Percentiles rank a stretch among this genome's conserved stretches.
phyloP scores from a whole-genome alignment of 768 basidiomycete genomes.

The Pulveroboletus sp. region DNA sequence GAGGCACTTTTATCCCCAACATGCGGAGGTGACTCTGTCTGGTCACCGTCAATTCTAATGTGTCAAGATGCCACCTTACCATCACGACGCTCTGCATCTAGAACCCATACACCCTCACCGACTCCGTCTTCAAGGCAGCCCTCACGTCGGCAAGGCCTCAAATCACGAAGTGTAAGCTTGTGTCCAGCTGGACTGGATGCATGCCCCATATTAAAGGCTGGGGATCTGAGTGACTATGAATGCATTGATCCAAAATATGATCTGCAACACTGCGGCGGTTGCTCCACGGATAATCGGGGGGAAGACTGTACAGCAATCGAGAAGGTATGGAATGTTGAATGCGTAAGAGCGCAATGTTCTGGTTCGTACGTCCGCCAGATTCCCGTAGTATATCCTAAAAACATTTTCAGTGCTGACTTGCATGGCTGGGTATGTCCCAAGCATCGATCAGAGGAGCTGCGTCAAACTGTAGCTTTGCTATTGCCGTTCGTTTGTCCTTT shows the following conservation, averaged over 20 bases:
- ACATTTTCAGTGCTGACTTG: slow-evolving; percentile 11
- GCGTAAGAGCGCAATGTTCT: slow-evolving; percentile 51
- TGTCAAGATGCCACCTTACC: slow-evolving; percentile 37
- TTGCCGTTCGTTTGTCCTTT: not conserved
- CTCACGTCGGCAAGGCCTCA: slow-evolving; percentile 28
- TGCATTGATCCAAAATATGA: slow-evolving; percentile 63
- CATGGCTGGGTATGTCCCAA: slow-evolving; percentile 11
- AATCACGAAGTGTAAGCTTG: slow-evolving; percentile 32
- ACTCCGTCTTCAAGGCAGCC: slow-evolving; percentile 28
- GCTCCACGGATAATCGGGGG: slow-evolving; percentile 58
- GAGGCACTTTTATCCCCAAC: not conserved
- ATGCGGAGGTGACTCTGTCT: slow-evolving; percentile 45
- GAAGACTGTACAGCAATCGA: slow-evolving; percentile 69
- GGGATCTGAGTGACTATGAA: slow-evolving; percentile 47
- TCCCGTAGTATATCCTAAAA: not conserved
- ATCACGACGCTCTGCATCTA: slow-evolving; percentile 5
- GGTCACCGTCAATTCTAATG: slow-evolving; percentile 41
- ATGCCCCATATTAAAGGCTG: slow-evolving; percentile 49
- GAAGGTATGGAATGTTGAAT: slow-evolving; percentile 70
- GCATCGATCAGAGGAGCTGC: slow-evolving; percentile 11
- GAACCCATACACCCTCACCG: slow-evolving; percentile 30
- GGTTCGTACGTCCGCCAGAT: slow-evolving; percentile 36
- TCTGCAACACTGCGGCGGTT: slow-evolving; percentile 76
- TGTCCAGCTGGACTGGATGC: slow-evolving; percentile 57
- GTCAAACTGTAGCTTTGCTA: slow-evolving; percentile 8